Evolutionary conservation across 1,284 basidiomycete genomes (phyloP).

Genomic region (Fereydounia khargensis): DNA sequence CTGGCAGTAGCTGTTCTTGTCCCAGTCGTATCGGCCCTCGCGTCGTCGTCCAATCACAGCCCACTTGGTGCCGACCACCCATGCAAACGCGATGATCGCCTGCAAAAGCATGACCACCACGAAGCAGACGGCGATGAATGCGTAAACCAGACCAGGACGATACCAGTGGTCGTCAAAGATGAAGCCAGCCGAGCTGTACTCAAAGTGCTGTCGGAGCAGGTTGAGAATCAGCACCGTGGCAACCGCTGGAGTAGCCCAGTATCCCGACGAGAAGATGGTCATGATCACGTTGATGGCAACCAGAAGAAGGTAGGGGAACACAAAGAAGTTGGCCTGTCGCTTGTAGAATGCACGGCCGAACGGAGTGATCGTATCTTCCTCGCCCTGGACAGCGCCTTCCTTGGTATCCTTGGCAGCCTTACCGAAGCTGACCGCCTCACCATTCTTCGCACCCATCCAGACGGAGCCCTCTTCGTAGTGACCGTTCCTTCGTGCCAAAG

Average conservation of each 20-base stretch:
- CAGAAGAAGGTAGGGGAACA: constrained; percentile 55
- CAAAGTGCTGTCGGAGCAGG: constrained; percentile 38
- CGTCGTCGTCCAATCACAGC: constrained; percentile 52
- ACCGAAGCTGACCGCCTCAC: constrained; percentile 56
- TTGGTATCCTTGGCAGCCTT: constrained; percentile 41
- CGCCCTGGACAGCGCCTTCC: constrained; percentile 21
- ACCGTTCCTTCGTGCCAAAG: constrained; percentile 52
- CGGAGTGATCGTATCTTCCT: constrained; percentile 54
- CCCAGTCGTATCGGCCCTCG: constrained; percentile 58
- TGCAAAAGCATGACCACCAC: constrained; percentile 48
- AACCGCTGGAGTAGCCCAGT: constrained; percentile 55
- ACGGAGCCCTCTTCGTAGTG: constrained; percentile 56
- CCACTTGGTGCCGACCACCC: constrained; percentile 56
- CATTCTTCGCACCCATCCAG: constrained; percentile 58
- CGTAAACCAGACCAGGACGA: constrained; percentile 52
- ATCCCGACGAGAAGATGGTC: constrained; percentile 50
- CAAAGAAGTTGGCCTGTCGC: constrained; percentile 56
- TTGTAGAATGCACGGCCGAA: constrained; percentile 57
- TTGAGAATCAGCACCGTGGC: constrained; percentile 52
- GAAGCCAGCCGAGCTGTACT: constrained; percentile 18
- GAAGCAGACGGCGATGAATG: constrained; percentile 47
- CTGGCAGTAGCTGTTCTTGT: constrained; percentile 57
- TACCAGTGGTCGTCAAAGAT: constrained; percentile 56
- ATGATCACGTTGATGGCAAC: constrained; percentile 53
- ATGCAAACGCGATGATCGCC: constrained; percentile 45